phyloP scores from a whole-genome alignment of 2,329 filamentous ascomycete genomes.

The Claviceps sp. region DNA sequence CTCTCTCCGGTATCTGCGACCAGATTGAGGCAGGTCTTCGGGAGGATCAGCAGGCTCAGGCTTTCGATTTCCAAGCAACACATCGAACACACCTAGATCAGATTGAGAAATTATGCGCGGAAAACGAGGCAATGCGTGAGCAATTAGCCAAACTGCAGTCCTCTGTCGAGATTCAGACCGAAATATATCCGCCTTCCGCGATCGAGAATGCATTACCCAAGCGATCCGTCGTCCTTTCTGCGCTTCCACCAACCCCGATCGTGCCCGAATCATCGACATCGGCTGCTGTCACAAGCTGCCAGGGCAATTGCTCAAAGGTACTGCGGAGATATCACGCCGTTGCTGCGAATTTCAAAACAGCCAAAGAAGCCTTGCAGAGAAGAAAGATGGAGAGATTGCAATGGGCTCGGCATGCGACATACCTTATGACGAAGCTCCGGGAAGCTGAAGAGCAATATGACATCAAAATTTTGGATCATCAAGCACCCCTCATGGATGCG shows the following conservation, averaged over 20 bases:
- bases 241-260: background rate
- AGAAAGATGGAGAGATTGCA: constrained; percentile 27
- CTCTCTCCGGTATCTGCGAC: constrained; percentile 25
- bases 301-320: constrained; percentile 22
- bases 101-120: constrained; percentile 24
- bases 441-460: constrained; percentile 26
- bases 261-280: constrained; percentile 3
- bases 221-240: background rate
- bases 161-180: background rate
- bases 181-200: background rate
- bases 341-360: constrained; percentile 26
- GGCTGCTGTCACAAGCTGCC: constrained; percentile 12
- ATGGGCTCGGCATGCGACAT: constrained; percentile 32
- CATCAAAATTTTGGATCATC: constrained; percentile 16
- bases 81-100: constrained; percentile 7
- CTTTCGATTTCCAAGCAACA: background rate
- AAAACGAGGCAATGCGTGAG: constrained; percentile 27
- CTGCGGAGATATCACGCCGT: constrained; percentile 28
- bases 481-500: background rate
- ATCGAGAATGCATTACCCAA: background rate
- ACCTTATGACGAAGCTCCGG: constrained; percentile 29
- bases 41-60: background rate
- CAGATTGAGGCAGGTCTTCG: constrained; percentile 15
- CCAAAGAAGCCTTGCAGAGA: constrained; percentile 25
- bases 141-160: constrained; percentile 16